Base-by-base conservation (phyloP, 169 alveolate genomes). In the Eimeria maxima region DNA sequence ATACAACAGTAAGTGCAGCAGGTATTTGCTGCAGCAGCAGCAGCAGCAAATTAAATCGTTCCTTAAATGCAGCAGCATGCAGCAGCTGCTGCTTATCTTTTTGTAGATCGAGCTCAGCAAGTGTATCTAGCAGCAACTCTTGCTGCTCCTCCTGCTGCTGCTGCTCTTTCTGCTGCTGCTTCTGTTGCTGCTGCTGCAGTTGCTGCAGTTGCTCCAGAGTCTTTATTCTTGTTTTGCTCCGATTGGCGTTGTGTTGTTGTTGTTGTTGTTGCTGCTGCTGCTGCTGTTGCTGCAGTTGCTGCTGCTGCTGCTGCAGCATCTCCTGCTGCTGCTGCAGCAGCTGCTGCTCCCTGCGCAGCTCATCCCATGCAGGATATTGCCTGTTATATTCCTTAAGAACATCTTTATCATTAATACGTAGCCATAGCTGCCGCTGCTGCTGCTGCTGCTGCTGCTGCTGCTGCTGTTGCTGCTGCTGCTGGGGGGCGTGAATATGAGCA, bases 81-180 rank as follows among this genome's bases (percentile, higher is more conserved):
- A 73, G 47, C 83, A 73, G 50, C 83, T 73, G 83, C 83, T 73
- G 83, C 50, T 47, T 44, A 20, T 73, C 83, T 42, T 20, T 8
- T n/a, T 73, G 50, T 47, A 73, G 4, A 42, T 73, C 83, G 18
- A 73, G 5, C 5, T 73, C 83, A 3, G 27, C 50, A 44, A 73
- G 7, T 44, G 47, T 65, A 8, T 78, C 89, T 22, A 78, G 60
- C 69, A 78, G 45, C 69, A 78, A 4, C 69, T 38, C 10, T 18
- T 78, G 89, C 89, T 78, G 65, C 89, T 78, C 24, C 67, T 44
- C 42, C 89, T 38, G 67, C 65, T 78, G 89, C 89, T 50, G 57
- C 11, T 50, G 57, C 57, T 50, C 18, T 11, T 50, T 50, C 57
- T 50, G 57, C 57, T 7, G 57, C 57, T 7, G 57, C 11, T 50